Evolutionary conservation across 1,284 basidiomycete species (phyloP).

Genomic region (Leccinum solheimii): DNA sequence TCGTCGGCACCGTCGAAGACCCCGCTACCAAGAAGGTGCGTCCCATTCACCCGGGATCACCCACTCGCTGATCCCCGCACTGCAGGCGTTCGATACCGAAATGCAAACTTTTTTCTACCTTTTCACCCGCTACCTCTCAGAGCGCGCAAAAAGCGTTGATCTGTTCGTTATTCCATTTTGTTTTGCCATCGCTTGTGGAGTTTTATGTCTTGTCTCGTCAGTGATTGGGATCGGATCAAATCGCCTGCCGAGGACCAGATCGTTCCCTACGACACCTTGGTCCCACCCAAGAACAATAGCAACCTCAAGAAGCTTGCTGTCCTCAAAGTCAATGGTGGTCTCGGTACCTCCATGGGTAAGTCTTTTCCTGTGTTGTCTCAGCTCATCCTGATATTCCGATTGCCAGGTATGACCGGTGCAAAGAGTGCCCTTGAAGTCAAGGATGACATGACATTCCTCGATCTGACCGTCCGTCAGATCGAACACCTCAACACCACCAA

Average conservation of each 20-base stretch:
- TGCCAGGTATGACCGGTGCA: slow-evolving; percentile 84
- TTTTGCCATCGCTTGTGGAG: not conserved
- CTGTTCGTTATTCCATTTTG: slow-evolving; percentile 63
- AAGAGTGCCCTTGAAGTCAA: slow-evolving; percentile 92
- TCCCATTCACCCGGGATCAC: slow-evolving; percentile 7
- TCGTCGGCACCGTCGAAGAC: slow-evolving; percentile 85
- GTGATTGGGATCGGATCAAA: slow-evolving; percentile 97
- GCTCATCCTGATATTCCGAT: slow-evolving; percentile 14
- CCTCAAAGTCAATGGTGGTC: slow-evolving; percentile 99
- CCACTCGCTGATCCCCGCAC: slow-evolving; percentile 14
- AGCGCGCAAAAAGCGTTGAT: slow-evolving; percentile 93
- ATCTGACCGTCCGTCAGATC: slow-evolving; percentile 96
- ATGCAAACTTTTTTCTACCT: slow-evolving; percentile 99
- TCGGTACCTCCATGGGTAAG: slow-evolving; percentile 94
- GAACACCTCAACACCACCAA: slow-evolving; percentile 80
- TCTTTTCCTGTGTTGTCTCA: slow-evolving; percentile 7
- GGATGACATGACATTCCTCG: slow-evolving; percentile 99
- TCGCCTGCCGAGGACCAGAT: slow-evolving; percentile 94
- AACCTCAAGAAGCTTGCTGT: slow-evolving; percentile 96
- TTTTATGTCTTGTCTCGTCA: slow-evolving; percentile 37
- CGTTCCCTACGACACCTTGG: slow-evolving; percentile 81
- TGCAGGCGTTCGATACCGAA: slow-evolving; percentile 91
- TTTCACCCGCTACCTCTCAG: slow-evolving; percentile 96
- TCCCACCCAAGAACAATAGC: slow-evolving; percentile 57
- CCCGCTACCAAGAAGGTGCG: slow-evolving; percentile 80